Evolutionary conservation across 805 yeast genomes (phyloP).

Genomic region (Hanseniaspora jakobsenii): DNA sequence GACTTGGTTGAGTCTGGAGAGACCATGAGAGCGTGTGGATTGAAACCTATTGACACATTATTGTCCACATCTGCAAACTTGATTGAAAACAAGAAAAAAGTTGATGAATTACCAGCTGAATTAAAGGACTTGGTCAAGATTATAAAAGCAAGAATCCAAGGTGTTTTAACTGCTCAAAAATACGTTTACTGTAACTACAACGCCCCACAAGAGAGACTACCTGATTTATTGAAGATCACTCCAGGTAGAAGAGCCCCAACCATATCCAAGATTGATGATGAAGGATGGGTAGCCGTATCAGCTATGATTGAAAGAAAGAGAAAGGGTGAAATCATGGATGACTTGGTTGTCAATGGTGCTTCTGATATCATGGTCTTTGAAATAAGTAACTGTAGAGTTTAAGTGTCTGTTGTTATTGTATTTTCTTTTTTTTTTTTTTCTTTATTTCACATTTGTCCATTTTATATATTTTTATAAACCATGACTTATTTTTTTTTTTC

Average conservation of each 20-base stretch:
- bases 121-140: conserved; percentile 39
- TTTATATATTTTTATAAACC: too few species aligned
- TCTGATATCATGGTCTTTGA: conserved; percentile 81
- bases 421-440: too few species aligned
- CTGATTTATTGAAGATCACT: conserved; percentile 56
- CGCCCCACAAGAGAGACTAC: conserved; percentile 63
- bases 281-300: conserved; percentile 86
- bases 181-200: conserved; percentile 90
- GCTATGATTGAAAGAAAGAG: conserved; percentile 76
- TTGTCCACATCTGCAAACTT: conserved; percentile 82
- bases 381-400: conserved; percentile 87
- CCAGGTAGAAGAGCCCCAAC: conserved; percentile 98
- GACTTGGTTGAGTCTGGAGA: conserved; percentile 96
- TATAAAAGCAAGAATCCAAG: conserved; percentile 72
- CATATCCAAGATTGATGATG: conserved; percentile 77
- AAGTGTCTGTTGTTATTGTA: too few species aligned
- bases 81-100: conserved; percentile 58
- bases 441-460: too few species aligned
- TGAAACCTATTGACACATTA: conserved; percentile 76
- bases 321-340: conserved; percentile 78
- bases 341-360: conserved; percentile 66
- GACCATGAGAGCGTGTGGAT: conserved; percentile 97
- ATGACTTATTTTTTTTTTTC: too few species aligned
- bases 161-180: conserved; percentile 83
- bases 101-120: conserved; percentile 38